phyloP scores from a whole-genome alignment of 129 eudicot genomes.

The Cynara cardunculus region DNA sequence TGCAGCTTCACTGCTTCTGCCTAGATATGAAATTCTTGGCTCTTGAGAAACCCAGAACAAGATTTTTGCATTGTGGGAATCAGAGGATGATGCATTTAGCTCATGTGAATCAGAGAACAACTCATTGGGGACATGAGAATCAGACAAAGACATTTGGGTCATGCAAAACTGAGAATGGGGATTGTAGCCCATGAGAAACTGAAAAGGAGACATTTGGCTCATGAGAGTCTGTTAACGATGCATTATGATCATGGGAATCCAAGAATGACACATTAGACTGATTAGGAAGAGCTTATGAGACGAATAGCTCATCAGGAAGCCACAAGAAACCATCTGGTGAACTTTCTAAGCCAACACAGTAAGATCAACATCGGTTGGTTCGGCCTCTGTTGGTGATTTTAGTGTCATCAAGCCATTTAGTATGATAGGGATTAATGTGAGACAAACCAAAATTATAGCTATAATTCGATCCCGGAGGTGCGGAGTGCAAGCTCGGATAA shows the following conservation, averaged over 20 bases:
- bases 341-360: conserved; percentile 38
- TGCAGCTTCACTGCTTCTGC: conserved; percentile 13
- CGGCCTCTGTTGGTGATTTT: too few species aligned
- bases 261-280: conserved; percentile 13
- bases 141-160: conserved; percentile 12
- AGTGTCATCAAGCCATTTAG: too few species aligned
- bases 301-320: conserved; percentile 17
- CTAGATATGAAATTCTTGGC: conserved; percentile 12
- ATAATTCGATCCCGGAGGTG: too few species aligned
- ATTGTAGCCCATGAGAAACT: neutral
- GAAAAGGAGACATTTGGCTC: conserved; percentile 10
- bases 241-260: conserved; percentile 14
- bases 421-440: too few species aligned
- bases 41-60: conserved; percentile 12
- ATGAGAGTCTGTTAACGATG: neutral
- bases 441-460: too few species aligned
- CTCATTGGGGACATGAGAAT: conserved; percentile 5
- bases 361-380: conserved; percentile 29
- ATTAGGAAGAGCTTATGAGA: conserved; percentile 10
- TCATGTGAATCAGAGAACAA: neutral
- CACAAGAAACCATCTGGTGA: conserved; percentile 27
- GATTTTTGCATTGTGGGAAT: neutral
- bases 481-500: too few species aligned
- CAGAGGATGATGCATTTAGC: conserved; percentile 16
- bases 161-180: neutral